Percentiles rank a stretch among this genome's conserved stretches.
Conservation (phyloP, 306 rosid species). For the Castanea crenata region DNA sequence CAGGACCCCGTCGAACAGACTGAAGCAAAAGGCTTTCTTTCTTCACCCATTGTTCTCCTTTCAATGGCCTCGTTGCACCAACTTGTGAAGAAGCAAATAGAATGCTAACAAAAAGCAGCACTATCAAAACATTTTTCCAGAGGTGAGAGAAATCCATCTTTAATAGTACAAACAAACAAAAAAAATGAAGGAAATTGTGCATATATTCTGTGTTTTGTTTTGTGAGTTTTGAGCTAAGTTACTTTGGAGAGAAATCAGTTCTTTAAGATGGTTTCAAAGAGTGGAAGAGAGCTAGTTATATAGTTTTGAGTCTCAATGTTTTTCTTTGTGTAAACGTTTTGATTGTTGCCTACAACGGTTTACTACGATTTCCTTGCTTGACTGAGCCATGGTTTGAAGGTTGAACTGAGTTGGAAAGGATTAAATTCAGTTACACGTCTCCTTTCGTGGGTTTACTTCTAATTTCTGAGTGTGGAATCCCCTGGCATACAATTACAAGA, state of each 20-base stretch:
- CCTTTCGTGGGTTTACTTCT: no score
- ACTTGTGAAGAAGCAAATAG: slow-evolving; percentile 20
- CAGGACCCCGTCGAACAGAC: slow-evolving; percentile 9
- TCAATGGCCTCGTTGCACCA: slow-evolving; percentile 34
- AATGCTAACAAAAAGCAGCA: slow-evolving; percentile 9
- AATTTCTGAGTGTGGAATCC: no score
- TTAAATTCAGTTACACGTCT: not conserved
- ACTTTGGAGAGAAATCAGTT: no score
- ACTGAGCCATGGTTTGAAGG: slow-evolving; percentile 28
- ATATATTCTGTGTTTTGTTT: not conserved
- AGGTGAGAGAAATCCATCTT: slow-evolving; percentile 22
- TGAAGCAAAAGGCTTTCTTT: slow-evolving; percentile 11
- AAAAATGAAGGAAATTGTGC: not conserved
- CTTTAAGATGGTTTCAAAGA: no score
- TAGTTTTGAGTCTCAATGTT: not conserved
- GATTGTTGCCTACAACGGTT: not conserved
- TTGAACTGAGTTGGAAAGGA: slow-evolving; percentile 19
- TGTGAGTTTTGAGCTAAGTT: not conserved
- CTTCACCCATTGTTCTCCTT: slow-evolving; percentile 26
- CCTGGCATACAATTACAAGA: no score
- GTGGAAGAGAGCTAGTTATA: no score
- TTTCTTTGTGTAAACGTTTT: not conserved
- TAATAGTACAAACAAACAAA: no score
- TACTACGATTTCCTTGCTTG: not conserved
- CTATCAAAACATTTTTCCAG: not conserved